These are phyloP conservation scores for Epichloe baconii DNA, from an alignment of 2,329 filamentous ascomycete species.

Conservation along the genomic window DNA sequence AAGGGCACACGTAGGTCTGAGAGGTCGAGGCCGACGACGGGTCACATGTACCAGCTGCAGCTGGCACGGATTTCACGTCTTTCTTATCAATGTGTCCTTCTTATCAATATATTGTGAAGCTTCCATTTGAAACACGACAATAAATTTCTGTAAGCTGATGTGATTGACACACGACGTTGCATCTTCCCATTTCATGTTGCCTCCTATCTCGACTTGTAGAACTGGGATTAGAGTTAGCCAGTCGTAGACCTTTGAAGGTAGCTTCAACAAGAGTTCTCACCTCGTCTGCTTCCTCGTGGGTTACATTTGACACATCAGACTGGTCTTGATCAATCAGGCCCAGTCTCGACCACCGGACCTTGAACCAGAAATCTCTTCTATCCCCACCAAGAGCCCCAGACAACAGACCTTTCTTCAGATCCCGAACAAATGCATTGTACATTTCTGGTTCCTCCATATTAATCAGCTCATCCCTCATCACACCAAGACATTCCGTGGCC, in stretches of 20 bases:
- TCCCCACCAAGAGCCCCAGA: constrained; percentile 62
- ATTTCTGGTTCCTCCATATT: constrained; percentile 60
- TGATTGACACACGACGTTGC: background rate
- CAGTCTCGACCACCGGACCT: constrained; percentile 51
- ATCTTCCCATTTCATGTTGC: background rate
- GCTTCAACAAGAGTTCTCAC: constrained; percentile 21
- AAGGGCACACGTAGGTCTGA: background rate
- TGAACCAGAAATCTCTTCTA: constrained; percentile 71
- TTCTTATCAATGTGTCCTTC: background rate
- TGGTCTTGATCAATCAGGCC: constrained; percentile 58
- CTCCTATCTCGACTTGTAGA: constrained; percentile 23
- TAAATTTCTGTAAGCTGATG: background rate
- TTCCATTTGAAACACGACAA: too few species aligned
- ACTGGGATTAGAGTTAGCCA: constrained; percentile 18
- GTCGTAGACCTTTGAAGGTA: background rate
- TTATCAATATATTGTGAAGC: background rate
- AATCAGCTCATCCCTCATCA: constrained; percentile 65
- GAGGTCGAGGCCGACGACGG: background rate
- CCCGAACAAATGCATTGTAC: constrained; percentile 62
- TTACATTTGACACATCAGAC: constrained; percentile 52
- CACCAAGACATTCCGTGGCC: constrained; percentile 61
- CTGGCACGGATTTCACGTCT: background rate
- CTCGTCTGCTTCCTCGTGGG: constrained; percentile 56
- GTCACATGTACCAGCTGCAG: background rate
- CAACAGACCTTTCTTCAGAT: constrained; percentile 60